Conservation (phyloP, 352 stramenopile species). For the Albugo laibachii region DNA sequence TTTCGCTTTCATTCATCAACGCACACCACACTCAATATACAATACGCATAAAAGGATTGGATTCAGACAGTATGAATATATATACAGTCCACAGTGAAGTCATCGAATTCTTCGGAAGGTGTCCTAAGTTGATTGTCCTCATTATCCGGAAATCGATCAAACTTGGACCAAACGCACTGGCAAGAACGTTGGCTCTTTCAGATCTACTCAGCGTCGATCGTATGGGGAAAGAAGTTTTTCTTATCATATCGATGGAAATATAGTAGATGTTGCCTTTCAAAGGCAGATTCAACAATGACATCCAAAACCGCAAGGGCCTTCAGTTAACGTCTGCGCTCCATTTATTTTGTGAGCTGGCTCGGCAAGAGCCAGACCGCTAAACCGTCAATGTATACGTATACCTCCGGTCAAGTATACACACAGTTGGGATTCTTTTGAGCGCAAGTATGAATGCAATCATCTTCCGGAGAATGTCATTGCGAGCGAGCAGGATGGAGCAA, state of each 20-base stretch:
- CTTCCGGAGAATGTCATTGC: too few species aligned
- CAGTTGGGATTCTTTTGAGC: too few species aligned
- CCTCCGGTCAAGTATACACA: too few species aligned
- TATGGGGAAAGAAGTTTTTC: slow-evolving; percentile 71
- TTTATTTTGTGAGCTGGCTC: too few species aligned
- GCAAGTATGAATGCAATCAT: too few species aligned
- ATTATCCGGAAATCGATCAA: slow-evolving; percentile 39
- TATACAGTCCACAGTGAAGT: slow-evolving; percentile 38
- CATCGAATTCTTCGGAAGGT: slow-evolving; percentile 60
- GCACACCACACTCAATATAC: slow-evolving; percentile 10
- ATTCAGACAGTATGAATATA: slow-evolving; percentile 77
- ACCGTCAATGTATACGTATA: too few species aligned
- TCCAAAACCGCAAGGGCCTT: too few species aligned
- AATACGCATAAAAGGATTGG: slow-evolving; percentile 7
- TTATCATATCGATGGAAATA: slow-evolving; percentile 40
- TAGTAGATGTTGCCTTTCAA: too few species aligned
- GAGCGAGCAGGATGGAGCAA: too few species aligned
- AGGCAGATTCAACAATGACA: too few species aligned
- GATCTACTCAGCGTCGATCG: slow-evolving; percentile 47
- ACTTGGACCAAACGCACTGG: slow-evolving; percentile 38
- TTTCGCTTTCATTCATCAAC: slow-evolving; percentile 65
- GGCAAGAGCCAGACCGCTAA: too few species aligned
- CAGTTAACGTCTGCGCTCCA: too few species aligned
- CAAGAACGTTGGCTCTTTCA: slow-evolving; percentile 52
- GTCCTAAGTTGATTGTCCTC: slow-evolving; percentile 66